Evolutionary conservation across 225 moss, liverwort and hornwort species (phyloP), one percentile per base, ranked within the genome.

Genomic region (Straminergon stramineum): DNA sequence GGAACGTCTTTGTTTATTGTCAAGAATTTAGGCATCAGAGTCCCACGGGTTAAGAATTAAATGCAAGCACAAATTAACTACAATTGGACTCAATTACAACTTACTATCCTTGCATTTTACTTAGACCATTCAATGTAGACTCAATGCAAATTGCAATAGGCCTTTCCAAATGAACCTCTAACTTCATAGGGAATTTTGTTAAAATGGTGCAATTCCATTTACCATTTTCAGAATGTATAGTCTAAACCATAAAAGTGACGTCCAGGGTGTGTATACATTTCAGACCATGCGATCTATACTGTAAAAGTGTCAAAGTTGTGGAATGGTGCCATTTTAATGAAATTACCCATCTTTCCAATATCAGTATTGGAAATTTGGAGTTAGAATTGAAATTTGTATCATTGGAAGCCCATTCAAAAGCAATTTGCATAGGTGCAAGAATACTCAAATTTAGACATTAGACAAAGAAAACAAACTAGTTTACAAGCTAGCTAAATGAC

Each of bases 11-110:
- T 37, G 4, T 37, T 68, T 7, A 41, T 71, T 8, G 8, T 15
- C 9, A 4, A 41, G 0, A 71, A 41, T 71, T 71, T 15, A 15
- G 71, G 15, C 0, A 0, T 71, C 0, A 0, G 5, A 71, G 26
- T 15, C 8, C 22, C 13, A 12, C 21, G 19, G 19, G 6, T 5
- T n/a, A 18, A 11, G 23, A 23, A 1, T 70, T n/a, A 13, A 69
- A n/a, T 69, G n/a, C 23, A n/a, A 69, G n/a, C 1, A 22, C n/a
- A n/a, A 69, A 48, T 48, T 48, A 48, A 69, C 13, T 24, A 24
- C 15, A 70, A 4, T 4, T 39, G 4, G 14, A 39, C 39, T 39
- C 1, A 1, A 2, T 23, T 39, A 39, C 2, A n/a, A n/a, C n/a
- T n/a, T 2, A 4, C 39, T 70, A 39, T 18, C 34, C 5, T 3